Evolutionary conservation across 495 filamentous ascomycete species (phyloP), one percentile per base, ranked within the genome.

Genomic region (Penicillium paxilli): DNA sequence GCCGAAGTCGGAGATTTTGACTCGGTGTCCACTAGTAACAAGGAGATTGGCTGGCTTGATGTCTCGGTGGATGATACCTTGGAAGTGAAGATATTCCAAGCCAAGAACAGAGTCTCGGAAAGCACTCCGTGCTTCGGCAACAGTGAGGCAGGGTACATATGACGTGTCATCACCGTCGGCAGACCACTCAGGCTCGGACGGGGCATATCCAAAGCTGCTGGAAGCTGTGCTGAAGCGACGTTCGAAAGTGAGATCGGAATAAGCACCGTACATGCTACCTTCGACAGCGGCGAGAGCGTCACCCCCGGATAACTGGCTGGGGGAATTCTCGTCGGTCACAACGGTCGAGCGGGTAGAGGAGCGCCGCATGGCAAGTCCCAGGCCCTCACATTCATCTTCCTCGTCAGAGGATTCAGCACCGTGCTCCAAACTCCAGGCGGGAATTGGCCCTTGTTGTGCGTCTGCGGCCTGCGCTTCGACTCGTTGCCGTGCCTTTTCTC

Each of bases 1-100:
- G 24, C 94, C 94, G 73, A 99, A 99, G 65, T 99, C 94, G n/a
- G 94, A 98, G 44, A 99, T 99, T 77, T 98, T 99, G 57, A 96
- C 89, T 11, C 88, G 84, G 62, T 91, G 83, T 59, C 91, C 87
- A 51, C 79, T 82, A 5, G 91, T 96, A 74, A 91, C 88, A 7
- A 99, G 79, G 5, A 99, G 80, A 68, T 99, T 99, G n/a, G 93
- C 92, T 0, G 94, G 94, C 68, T 99, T 99, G 74, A 99, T 99
- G 66, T 99, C 94, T 25, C 94, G 89, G 66, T 99, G 94, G 38
- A 98, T 91, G 38, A 99, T 93, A 25, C 92, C 92, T 71, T 98
- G 90, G 62, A 91, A 98, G 61, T 99, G 94, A 5, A 99, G 80
- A 65, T 96, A 98, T 64, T 98, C 95, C 22, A 99, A 72, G 21